Conservation (phyloP, 2,329 filamentous ascomycete genomes). For the Ophiostoma quercus region DNA sequence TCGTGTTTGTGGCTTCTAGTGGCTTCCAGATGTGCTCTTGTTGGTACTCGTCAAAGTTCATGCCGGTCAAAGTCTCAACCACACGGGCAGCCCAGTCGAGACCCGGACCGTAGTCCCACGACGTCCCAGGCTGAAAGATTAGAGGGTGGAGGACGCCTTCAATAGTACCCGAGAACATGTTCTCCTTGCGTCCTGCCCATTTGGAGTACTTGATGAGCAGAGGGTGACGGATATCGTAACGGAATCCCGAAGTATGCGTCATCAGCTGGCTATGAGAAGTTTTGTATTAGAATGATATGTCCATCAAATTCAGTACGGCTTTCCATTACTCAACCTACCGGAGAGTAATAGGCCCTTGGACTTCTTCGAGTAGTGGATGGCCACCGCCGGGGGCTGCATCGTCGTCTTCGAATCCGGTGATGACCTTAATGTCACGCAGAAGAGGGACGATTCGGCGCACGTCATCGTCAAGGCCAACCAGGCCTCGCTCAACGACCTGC, state of each 20-base stretch:
- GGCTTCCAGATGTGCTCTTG: slow-evolving; percentile 5
- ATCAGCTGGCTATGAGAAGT: neutral
- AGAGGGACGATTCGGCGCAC: neutral
- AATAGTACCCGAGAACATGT: neutral
- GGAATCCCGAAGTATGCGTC: neutral
- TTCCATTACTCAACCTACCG: neutral
- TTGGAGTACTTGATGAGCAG: neutral
- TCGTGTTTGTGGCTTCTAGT: neutral
- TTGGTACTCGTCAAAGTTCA: neutral
- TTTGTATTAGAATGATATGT: neutral
- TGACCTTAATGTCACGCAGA: neutral
- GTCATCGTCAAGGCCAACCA: neutral
- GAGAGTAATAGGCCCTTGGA: neutral
- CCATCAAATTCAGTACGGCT: too few species aligned
- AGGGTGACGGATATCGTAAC: neutral
- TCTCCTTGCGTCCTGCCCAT: neutral
- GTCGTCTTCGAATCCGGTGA: neutral
- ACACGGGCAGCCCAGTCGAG: slow-evolving; percentile 3
- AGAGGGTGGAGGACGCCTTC: neutral
- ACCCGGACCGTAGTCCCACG: neutral
- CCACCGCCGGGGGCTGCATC: neutral
- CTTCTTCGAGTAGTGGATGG: neutral
- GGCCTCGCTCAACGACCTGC: neutral
- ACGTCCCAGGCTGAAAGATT: neutral
- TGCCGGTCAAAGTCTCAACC: neutral